These are phyloP conservation scores for Picochlorum costavermella DNA, from an alignment of 139 green algal genomes.

Conservation along the genomic window DNA sequence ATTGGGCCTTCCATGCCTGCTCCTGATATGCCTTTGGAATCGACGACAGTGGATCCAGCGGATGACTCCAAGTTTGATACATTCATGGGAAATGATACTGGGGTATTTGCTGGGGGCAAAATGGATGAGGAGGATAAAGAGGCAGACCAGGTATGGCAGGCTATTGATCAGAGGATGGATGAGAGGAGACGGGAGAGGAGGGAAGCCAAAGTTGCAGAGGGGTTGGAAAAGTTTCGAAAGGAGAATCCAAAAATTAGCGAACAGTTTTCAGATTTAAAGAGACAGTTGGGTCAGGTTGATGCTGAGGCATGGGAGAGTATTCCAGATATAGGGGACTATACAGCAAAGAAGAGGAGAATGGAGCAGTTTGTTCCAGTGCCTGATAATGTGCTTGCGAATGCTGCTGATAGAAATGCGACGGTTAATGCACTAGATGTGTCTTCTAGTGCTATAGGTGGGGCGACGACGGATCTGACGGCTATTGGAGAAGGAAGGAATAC, in stretches of 20 bases:
- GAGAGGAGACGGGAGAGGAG: constrained; percentile 64
- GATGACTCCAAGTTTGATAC: constrained; percentile 90
- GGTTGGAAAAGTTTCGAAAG: constrained; percentile 85
- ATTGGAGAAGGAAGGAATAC: constrained; percentile 66
- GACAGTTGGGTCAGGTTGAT: constrained; percentile 70
- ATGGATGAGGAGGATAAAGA: constrained; percentile 82
- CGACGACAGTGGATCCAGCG: constrained; percentile 33
- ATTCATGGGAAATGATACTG: constrained; percentile 93
- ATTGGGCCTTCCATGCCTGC: constrained; percentile 61
- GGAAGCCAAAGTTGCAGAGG: constrained; percentile 80
- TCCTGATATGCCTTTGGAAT: constrained; percentile 22
- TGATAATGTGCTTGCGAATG: constrained; percentile 79
- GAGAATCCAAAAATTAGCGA: constrained; percentile 98
- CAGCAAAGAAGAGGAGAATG: constrained; percentile 72
- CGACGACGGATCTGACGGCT: constrained; percentile 82
- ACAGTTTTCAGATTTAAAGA: constrained; percentile 96
- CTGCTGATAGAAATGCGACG: constrained; percentile 55
- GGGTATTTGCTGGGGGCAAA: constrained; percentile 59
- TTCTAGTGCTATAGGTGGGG: constrained; percentile 40
- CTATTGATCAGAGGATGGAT: constrained; percentile 88
- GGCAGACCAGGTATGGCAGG: constrained; percentile 92
- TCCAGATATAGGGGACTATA: constrained; percentile 97
- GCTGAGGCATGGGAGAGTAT: constrained; percentile 80
- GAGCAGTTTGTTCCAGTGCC: constrained; percentile 79
- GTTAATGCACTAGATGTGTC: constrained; percentile 30